phyloP scores from a whole-genome alignment of 768 basidiomycete genomes.

The Tulasnella sp. region DNA sequence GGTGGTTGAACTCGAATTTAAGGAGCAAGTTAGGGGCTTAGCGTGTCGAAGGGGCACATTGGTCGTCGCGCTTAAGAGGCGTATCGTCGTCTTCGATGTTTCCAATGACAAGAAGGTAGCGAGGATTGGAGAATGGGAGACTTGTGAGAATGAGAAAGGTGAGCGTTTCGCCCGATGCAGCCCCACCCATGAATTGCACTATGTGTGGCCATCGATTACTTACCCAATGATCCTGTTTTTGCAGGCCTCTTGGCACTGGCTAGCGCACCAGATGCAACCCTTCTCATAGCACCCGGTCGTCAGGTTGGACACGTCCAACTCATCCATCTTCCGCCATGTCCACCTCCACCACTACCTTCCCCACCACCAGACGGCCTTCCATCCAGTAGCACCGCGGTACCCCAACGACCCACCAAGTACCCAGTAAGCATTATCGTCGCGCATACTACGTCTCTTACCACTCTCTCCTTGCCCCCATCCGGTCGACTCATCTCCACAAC shows the following conservation, averaged over 20 bases:
- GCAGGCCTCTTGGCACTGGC: conserved; percentile 74
- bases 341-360: conserved; percentile 40
- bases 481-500: conserved; percentile 77
- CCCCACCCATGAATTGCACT: background rate
- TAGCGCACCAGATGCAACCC: conserved; percentile 61
- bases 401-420: conserved; percentile 47
- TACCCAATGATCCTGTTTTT: background rate
- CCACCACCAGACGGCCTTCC: conserved; percentile 20
- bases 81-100: conserved; percentile 71
- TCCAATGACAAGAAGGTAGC: conserved; percentile 40
- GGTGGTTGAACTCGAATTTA: conserved; percentile 82
- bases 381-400: conserved; percentile 24
- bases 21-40: conserved; percentile 69
- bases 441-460: conserved; percentile 67
- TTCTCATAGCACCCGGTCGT: conserved; percentile 76
- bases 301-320: conserved; percentile 85
- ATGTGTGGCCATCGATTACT: background rate
- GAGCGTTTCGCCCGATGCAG: too few species aligned
- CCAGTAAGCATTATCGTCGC: conserved; percentile 75
- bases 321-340: conserved; percentile 73
- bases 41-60: conserved; percentile 78
- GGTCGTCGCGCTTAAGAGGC: conserved; percentile 64
- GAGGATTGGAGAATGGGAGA: conserved; percentile 72
- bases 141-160: conserved; percentile 80
- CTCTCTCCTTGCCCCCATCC: conserved; percentile 65